Evolutionary conservation across 1,284 basidiomycete genomes (phyloP).

Genomic region (Ceratobasidium sp.): DNA sequence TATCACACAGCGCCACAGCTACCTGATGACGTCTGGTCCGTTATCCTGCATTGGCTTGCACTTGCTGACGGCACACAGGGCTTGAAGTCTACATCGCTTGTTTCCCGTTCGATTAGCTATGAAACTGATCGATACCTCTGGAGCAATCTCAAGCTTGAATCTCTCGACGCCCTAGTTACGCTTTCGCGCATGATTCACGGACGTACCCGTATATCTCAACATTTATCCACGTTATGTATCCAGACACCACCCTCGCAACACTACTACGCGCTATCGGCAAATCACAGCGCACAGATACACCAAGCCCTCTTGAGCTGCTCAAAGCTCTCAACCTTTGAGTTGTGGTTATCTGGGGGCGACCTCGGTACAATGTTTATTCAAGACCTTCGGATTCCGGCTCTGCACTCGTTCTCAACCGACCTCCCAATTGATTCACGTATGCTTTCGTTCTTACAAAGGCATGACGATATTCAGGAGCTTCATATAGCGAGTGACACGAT

Average conservation of each 20-base stretch:
- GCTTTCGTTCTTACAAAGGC: constrained; percentile 1
- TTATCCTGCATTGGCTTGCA: constrained; percentile 4
- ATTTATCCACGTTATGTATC: constrained; percentile 11
- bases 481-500: constrained; percentile 9
- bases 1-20: neutral
- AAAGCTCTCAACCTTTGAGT: constrained; percentile 14
- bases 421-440: constrained; percentile 6
- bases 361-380: neutral
- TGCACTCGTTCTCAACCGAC: constrained; percentile 26
- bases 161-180: constrained; percentile 5
- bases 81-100: constrained; percentile 9
- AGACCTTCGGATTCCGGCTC: constrained; percentile 1
- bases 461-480: constrained; percentile 11
- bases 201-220: constrained; percentile 5
- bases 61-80: neutral
- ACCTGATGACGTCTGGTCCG: constrained; percentile 14
- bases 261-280: neutral
- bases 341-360: constrained; percentile 1
- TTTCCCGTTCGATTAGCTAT: constrained; percentile 13
- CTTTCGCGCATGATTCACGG: constrained; percentile 10
- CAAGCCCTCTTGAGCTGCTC: constrained; percentile 3
- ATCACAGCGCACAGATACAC: neutral
- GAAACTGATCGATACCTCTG: constrained; percentile 24
- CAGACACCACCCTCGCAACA: neutral
- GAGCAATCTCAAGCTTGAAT: constrained; percentile 15